Evolutionary conservation across 1,139 yeast genomes (phyloP), one percentile per base, ranked within the genome.

Genomic region (Debaryomyces sp.): DNA sequence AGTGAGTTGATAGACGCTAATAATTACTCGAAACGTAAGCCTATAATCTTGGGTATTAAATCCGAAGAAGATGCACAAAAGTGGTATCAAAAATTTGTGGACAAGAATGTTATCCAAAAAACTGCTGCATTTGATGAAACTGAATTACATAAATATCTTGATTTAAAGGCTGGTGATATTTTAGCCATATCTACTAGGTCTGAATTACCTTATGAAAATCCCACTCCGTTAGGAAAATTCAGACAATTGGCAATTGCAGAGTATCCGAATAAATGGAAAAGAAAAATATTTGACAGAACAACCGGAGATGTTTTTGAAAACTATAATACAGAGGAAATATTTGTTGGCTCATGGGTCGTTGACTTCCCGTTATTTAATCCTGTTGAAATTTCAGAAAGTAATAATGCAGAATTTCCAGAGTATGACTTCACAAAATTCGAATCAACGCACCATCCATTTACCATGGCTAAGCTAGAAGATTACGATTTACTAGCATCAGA

Each of bases 371-470:
- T 95, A 12, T 94, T 94, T 67, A 86, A 85, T 48, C 98, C 98
- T 0, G 61, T 69, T 1, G 91, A 84, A 49, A 54, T 61, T 1
- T 59, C 69, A 1, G 86, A 80, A 39, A 53, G 59, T 1, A 41
- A 52, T 3, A 69, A 61, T 9, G 55, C 50, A 6, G 70, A 63
- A 2, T 90, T 83, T 59, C 97, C 98, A 1, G 54, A 49, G 1
- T 92, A 89, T 61, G 79, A 83, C 56, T 63, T 58, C 33, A 49
- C 60, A 1, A 59, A 64, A 5, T 77, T 75, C 46, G 84, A 80
- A 45, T 81, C 98, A 0, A 92, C 97, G 0, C 99, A 94, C 63
- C 99, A 94, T 64, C 99, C 99, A 6, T 94, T 94, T 68, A 94
- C 99, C 0, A 94, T 94, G 98, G 89, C 87, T 1, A 79, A 85